Base-by-base conservation (phyloP, 2,329 filamentous ascomycete species). In the Colletotrichum salicis region DNA sequence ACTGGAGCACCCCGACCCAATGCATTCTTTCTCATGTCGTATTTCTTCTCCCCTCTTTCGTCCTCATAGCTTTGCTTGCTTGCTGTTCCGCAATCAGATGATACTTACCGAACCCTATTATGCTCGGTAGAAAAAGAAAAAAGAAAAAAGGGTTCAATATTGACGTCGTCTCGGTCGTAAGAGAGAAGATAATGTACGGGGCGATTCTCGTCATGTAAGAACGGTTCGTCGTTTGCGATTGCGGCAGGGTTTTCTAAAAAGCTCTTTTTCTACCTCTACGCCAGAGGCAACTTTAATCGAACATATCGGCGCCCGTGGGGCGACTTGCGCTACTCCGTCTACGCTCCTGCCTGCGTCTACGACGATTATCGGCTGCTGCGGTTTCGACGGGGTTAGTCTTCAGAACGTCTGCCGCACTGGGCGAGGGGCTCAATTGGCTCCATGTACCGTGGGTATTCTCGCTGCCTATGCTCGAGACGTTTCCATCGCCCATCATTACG, bases 261-360 rank as follows among this genome's bases (percentile, higher is more conserved):
- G 31, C 31, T 41, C n/a, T 64, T 27, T 15, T 48, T 33, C 41
- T 24, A 57, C 57, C 29, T 35, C 48, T 45, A 54, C 22, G 37
- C 52, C 27, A 60, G 48, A 63, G 37, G 37, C 37, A 41, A 41
- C 70, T 58, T 69, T 79, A 82, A 41, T 83, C 80, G 75, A 80
- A 83, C 81, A 83, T 83, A 72, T 84, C 82, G 22, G 75, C 75
- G 56, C 77, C 80, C 2, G 77, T 76, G 55, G 79, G 81, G 57
- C 79, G 68, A 78, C 83, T 79, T 76, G 83, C 74, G 75, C 84
- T 80, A 79, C 82, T 79, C 75, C 90, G 77, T 70, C 84, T 83
- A 31, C 70, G 70, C 79, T 92, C 90, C 72, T 86, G 78, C 74
- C 90, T 83, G 75, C 90, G 85, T 77, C 89, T 82, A 74, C 88